Evolutionary conservation across 768 basidiomycete genomes (phyloP).

Genomic region (Leccinum ochraceum): DNA sequence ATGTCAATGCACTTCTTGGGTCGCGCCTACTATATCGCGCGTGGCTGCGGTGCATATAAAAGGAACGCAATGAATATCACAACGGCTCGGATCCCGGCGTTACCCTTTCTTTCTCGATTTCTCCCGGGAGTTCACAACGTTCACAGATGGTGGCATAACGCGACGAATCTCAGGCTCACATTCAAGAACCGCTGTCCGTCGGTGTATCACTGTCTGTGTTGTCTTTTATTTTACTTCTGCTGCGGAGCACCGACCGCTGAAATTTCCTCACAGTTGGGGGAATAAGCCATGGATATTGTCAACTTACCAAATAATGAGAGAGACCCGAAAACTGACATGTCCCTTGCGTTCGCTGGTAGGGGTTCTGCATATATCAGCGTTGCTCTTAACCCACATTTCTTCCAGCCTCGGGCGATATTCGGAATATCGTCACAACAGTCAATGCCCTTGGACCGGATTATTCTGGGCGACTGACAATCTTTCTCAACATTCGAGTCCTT

Average conservation of each 20-base stretch:
- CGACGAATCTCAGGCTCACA: neutral
- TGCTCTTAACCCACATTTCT: neutral
- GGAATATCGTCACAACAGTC: slow-evolving; percentile 44
- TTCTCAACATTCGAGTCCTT: slow-evolving; percentile 40
- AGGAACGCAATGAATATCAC: no score
- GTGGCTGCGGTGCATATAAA: no score
- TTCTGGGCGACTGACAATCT: slow-evolving; percentile 38
- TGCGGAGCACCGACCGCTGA: neutral
- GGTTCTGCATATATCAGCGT: neutral
- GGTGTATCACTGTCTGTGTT: slow-evolving; percentile 26
- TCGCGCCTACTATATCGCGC: no score
- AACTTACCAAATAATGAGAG: slow-evolving; percentile 28
- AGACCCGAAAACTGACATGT: slow-evolving; percentile 16
- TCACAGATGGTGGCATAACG: no score
- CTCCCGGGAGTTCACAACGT: no score
- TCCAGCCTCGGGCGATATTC: slow-evolving; percentile 51
- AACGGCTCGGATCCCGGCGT: no score
- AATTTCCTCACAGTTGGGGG: slow-evolving; percentile 29
- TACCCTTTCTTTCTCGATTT: no score
- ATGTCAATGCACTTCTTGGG: no score
- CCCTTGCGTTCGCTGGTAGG: slow-evolving; percentile 29
- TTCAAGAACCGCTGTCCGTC: slow-evolving; percentile 30
- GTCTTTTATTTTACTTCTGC: neutral
- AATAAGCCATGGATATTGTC: slow-evolving; percentile 36
- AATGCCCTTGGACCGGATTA: slow-evolving; percentile 45